A percentile compares a stretch with the other conserved stretches of the same genome.
Conservation (phyloP, 768 basidiomycete genomes). For the Leccinum uliginosum region DNA sequence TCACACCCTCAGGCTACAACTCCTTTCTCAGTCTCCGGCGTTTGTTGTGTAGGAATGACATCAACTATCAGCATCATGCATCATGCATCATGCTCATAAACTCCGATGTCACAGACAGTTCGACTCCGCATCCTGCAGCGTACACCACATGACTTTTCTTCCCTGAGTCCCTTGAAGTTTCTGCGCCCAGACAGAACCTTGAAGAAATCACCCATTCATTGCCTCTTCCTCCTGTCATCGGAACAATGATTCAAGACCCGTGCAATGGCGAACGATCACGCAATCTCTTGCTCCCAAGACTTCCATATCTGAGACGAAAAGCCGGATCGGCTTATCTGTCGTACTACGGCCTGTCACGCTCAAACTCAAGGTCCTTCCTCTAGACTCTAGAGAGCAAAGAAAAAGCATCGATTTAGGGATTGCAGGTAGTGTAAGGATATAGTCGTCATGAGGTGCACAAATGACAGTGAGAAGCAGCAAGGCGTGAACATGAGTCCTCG, state of each 20-base stretch:
- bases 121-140: neutral
- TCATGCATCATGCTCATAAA: neutral
- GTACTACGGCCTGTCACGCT: neutral
- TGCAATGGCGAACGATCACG: neutral
- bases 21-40: neutral
- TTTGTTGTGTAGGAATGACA: neutral
- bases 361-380: neutral
- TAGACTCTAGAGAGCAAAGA: neutral
- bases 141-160: neutral
- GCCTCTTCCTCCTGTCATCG: neutral
- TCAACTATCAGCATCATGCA: neutral
- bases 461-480: slow-evolving; percentile 8
- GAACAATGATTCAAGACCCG: neutral
- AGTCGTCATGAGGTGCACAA: slow-evolving; percentile 19
- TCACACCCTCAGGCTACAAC: neutral
- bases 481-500: slow-evolving; percentile 1
- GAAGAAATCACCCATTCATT: neutral
- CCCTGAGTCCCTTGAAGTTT: neutral
- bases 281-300: neutral
- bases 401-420: slow-evolving; percentile 10
- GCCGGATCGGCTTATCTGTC: neutral
- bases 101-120: neutral
- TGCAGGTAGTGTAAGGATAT: slow-evolving; percentile 29
- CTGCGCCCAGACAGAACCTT: neutral
- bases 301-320: neutral